Base-by-base conservation (phyloP, 257 asterid genomes). In the Forsythia viridissima region DNA sequence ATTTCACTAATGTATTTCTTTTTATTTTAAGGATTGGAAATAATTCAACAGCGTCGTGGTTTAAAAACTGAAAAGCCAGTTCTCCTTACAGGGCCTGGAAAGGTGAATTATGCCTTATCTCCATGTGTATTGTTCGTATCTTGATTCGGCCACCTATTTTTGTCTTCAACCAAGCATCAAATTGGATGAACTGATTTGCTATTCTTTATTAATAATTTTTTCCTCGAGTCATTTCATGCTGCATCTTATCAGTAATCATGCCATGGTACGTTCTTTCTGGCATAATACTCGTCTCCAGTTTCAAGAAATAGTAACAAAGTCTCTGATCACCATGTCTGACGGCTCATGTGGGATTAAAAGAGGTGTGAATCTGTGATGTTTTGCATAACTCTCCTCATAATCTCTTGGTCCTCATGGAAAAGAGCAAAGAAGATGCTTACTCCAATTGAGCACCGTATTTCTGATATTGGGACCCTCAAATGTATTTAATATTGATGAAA, bases 41-140 rank as follows among this genome's bases (percentile, higher is more conserved):
- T 89, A 80, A 92, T 95, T 81, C 96, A 93, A 84, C 89, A 85
- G 85, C 91, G 99, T 5, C 96, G 98, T 9, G 90, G 92, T 70
- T 73, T 86, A 43, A 82, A 73, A 44, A 91, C 95, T 5, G 98
- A 90, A 81, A 93, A 93, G 86, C 97, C 99, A 59, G 84, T 87
- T 83, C 98, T 95, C 83, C 96, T 93, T 66, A 80, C 96, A 16
- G 98, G 99, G 12, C 99, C 99, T 12, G 99, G 99, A 74, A 93
- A 95, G 97, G 98, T 92, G 63, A 74, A 20, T 70, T 21, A 20
- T 73, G 36, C 55, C 39, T 75, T 72, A 13, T 18, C 80, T 66
- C 70, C 42, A 71, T 30, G 15, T 65, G 3, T 34, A 67, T 67
- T 36, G 4, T 30, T 18, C 40, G 48, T 15, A 2, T 57, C 72